These are phyloP conservation scores for Russula lepida DNA, from an alignment of 768 basidiomycete genomes.

Conservation along the genomic window DNA sequence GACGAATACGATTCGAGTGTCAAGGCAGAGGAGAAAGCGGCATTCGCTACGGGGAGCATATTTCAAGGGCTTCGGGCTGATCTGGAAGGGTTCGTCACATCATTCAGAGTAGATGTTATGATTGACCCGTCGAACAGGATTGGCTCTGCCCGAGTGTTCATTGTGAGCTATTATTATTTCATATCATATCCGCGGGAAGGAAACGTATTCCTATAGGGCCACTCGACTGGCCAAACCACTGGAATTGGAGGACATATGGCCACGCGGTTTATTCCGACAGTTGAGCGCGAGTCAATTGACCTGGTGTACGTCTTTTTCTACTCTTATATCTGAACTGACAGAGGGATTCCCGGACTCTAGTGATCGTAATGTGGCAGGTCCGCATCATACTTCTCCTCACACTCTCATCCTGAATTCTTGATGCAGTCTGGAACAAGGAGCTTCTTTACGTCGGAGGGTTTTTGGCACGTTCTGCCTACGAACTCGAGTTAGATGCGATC, in stretches of 20 bases:
- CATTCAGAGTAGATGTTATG: not conserved
- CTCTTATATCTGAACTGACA: not conserved
- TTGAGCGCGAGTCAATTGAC: constrained; percentile 90
- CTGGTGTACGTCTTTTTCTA: constrained; percentile 48
- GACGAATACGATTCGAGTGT: constrained; percentile 69
- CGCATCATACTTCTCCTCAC: constrained; percentile 20
- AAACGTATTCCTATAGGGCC: constrained; percentile 46
- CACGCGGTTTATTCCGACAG: constrained; percentile 88
- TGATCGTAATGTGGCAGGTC: constrained; percentile 74
- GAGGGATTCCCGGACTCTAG: constrained; percentile 30
- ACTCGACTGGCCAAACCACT: constrained; percentile 88
- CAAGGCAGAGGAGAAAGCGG: constrained; percentile 54
- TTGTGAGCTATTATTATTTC: constrained; percentile 39
- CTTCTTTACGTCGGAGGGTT: constrained; percentile 79
- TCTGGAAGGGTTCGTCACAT: constrained; percentile 58
- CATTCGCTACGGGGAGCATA: constrained; percentile 62
- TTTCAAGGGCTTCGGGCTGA: constrained; percentile 85
- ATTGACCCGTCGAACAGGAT: constrained; percentile 32
- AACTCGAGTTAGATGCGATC: constrained; percentile 63
- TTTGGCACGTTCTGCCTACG: constrained; percentile 75
- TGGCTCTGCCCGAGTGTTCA: constrained; percentile 71
- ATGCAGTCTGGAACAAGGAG: constrained; percentile 81
- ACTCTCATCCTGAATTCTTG: not conserved
- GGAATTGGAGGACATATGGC: constrained; percentile 65
- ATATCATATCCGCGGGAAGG: not conserved